phyloP scores from a whole-genome alignment of 2,329 filamentous ascomycete species.

The Chrysoporthe puriensis region DNA sequence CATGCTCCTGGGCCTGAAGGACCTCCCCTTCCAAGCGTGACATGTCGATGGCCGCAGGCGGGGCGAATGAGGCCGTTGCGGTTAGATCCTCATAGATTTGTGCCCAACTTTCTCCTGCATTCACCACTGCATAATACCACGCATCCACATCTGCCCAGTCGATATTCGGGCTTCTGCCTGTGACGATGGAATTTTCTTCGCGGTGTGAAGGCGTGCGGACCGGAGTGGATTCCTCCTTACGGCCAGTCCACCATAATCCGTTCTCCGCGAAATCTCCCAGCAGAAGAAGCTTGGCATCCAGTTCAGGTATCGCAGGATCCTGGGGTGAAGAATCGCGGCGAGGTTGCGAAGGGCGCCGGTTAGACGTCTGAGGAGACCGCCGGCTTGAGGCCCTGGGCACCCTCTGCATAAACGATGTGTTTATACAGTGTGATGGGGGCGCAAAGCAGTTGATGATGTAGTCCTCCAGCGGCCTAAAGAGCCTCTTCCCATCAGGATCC shows the following conservation, averaged over 20 bases:
- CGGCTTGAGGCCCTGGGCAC: slow-evolving; percentile 31
- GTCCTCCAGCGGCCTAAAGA: slow-evolving; percentile 79
- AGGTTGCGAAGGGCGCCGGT: slow-evolving; percentile 38
- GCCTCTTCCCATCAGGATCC: slow-evolving; percentile 52
- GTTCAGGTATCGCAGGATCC: slow-evolving; percentile 56
- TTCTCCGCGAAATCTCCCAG: slow-evolving; percentile 80
- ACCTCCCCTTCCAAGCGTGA: slow-evolving; percentile 51
- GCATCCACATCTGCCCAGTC: slow-evolving; percentile 72
- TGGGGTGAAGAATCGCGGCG: slow-evolving; percentile 40
- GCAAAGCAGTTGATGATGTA: slow-evolving; percentile 73
- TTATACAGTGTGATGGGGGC: slow-evolving; percentile 69
- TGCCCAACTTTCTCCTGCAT: slow-evolving; percentile 70
- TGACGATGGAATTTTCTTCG: slow-evolving; percentile 50
- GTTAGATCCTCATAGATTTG: slow-evolving; percentile 57
- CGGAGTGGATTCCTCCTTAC: slow-evolving; percentile 46
- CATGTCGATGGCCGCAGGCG: slow-evolving; percentile 41
- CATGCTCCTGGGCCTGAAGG: slow-evolving; percentile 66
- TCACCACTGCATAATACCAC: slow-evolving; percentile 75
- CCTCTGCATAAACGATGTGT: slow-evolving; percentile 68
- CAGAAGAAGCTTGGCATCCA: slow-evolving; percentile 76
- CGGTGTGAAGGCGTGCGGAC: slow-evolving; percentile 40
- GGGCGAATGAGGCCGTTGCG: slow-evolving; percentile 37
- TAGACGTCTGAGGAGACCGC: slow-evolving; percentile 35
- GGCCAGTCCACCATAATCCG: slow-evolving; percentile 79
- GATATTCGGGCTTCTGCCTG: slow-evolving; percentile 67